Base-by-base conservation (phyloP, 2,329 filamentous ascomycete genomes). In the Arthrinium phaeospermum region DNA sequence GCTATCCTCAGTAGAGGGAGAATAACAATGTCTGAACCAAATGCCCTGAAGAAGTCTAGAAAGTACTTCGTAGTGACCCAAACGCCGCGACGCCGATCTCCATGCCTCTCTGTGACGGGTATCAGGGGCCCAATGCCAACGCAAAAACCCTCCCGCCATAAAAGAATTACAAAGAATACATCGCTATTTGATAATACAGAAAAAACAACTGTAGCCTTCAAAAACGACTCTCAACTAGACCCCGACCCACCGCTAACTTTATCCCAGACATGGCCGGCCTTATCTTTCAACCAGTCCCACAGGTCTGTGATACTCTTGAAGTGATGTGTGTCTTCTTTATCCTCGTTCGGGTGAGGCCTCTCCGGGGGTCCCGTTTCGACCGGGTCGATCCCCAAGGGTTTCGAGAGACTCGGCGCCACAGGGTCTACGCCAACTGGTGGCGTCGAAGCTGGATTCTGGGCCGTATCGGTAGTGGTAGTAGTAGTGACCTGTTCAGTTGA, bases 241-340 rank as follows among this genome's bases (percentile, higher is more conserved):
- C 13, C 34, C 3, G 68, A 37, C 19, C 47, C 68, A 16, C 68
- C 68, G 34, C 10, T 45, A 13, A 70, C 34, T 41, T 70, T 70
- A 19, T 16, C 30, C 68, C 68, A 70, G 3, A 45, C 47, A 27
- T 53, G 30, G 3, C 49, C 68, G 34, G 47, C 68, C 47, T 70
- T 57, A 7, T 45, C 47, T 19, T 70, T 70, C 27, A 70, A 22
- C 68, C 68, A 70, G 6, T 70, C 68, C 68, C 68, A 70, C 34
- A 70, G 47, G 14, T 70, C 68, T 16, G 47, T n/a, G 22, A 57
- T 44, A 22, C 47, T 70, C 47, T 70, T 70, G 47, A 70, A 70
- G 19, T 53, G 27, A 7, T 57, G 46, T 4, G n/a, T 57, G 19
- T 53, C 47, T 34, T 70, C 68, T 41, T 24, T 19, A 27, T 44